phyloP scores from a whole-genome alignment of 108 stramenopile genomes.

The Nannochloropsis salina region DNA sequence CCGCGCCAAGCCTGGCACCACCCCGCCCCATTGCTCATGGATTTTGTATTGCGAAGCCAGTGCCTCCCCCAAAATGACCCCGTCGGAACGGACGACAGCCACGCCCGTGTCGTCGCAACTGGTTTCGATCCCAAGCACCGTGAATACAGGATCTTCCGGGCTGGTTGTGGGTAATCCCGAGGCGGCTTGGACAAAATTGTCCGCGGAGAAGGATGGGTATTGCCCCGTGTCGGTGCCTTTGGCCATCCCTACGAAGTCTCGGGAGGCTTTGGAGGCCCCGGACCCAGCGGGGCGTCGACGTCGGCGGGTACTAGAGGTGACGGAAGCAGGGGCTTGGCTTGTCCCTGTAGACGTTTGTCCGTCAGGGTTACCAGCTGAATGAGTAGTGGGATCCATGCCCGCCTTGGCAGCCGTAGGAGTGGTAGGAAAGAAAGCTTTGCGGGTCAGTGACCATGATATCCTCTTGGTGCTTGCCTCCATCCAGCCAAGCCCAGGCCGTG shows the following conservation, averaged over 20 bases:
- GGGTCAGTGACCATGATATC: background rate
- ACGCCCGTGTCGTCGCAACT: slow-evolving; percentile 83
- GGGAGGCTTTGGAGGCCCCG: background rate
- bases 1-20: slow-evolving; percentile 82
- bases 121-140: slow-evolving; percentile 92
- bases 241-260: background rate
- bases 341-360: too few relatives aligned
- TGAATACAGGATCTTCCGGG: slow-evolving; percentile 24
- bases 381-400: too few relatives aligned
- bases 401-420: background rate
- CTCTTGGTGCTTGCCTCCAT: background rate
- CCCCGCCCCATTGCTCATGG: slow-evolving; percentile 89
- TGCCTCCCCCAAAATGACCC: slow-evolving; percentile 77
- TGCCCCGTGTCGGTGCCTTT: background rate
- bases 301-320: background rate
- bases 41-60: slow-evolving; percentile 77
- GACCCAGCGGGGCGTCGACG: background rate
- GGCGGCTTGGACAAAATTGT: background rate
- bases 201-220: background rate
- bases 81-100: slow-evolving; percentile 83
- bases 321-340: background rate
- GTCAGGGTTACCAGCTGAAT: too few relatives aligned
- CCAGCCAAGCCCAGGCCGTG: background rate
- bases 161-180: background rate
- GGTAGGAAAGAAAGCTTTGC: background rate